A percentile compares a stretch with the other conserved stretches of the same genome.
These are phyloP conservation scores for Populus deltoides DNA, from an alignment of 345 rosid species.

Conservation along the genomic window DNA sequence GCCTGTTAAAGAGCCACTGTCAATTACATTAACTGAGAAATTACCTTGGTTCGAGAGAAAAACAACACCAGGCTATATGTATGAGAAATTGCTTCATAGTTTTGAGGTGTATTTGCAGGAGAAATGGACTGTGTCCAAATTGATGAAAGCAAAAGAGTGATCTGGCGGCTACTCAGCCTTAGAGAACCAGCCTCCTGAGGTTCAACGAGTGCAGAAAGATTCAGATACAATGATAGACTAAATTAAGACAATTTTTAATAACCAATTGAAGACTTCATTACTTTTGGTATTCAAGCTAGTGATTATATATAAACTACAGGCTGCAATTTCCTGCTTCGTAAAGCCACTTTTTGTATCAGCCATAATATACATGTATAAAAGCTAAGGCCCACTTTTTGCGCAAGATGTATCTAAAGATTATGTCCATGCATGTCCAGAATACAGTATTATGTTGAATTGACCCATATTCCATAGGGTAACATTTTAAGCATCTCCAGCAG, in stretches of 20 bases:
- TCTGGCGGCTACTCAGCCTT: constrained; percentile 91
- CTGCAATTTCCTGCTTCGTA: not conserved
- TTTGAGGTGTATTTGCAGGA: constrained; percentile 80
- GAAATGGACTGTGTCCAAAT: constrained; percentile 92
- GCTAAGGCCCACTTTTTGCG: not conserved
- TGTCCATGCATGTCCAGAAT: not conserved
- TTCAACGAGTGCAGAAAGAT: constrained; percentile 8
- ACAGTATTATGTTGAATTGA: not conserved
- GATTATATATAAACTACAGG: constrained; percentile 5
- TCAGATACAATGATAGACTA: constrained; percentile 9
- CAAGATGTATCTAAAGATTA: not conserved
- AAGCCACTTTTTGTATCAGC: not conserved
- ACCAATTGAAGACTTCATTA: constrained; percentile 1
- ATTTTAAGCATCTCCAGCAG: not conserved
- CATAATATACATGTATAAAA: not conserved
- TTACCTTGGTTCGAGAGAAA: constrained; percentile 92
- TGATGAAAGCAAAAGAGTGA: constrained; percentile 85
- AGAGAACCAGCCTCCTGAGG: constrained; percentile 62
- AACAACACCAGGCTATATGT: constrained; percentile 82
- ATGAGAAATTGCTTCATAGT: constrained; percentile 92
- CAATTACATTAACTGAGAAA: constrained; percentile 7
- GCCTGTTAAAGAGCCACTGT: not conserved
- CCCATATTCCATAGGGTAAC: not conserved
- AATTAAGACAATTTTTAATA: constrained; percentile 4
- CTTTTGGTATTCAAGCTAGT: constrained; percentile 7